Percentiles rank a stretch among this genome's conserved stretches.
Conservation (phyloP, 1,284 basidiomycete species). For the Trichosporon faecale region DNA sequence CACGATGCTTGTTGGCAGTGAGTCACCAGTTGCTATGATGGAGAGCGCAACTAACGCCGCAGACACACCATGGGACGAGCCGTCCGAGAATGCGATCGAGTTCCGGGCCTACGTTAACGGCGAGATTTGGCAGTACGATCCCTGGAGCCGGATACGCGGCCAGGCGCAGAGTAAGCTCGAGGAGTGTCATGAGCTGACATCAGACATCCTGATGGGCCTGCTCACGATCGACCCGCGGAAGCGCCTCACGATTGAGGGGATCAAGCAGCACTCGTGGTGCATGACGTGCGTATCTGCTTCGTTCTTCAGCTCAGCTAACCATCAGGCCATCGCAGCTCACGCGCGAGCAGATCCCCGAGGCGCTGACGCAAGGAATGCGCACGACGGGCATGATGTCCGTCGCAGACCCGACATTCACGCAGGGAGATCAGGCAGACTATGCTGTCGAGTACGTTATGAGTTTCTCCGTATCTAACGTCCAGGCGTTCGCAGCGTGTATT, state of each 20-base stretch:
- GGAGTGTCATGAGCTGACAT: background rate
- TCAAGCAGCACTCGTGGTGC: constrained; percentile 75
- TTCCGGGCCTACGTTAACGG: constrained; percentile 73
- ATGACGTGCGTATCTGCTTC: constrained; percentile 57
- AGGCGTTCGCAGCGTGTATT: constrained; percentile 42
- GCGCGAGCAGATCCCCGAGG: constrained; percentile 63
- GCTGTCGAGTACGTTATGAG: constrained; percentile 31
- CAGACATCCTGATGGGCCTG: constrained; percentile 70
- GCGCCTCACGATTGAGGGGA: constrained; percentile 68
- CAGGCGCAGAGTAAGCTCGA: constrained; percentile 61
- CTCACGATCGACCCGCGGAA: constrained; percentile 68
- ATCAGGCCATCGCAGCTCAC: constrained; percentile 57
- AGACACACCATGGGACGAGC: constrained; percentile 99
- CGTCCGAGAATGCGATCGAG: constrained; percentile 69
- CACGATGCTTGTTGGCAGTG: constrained; percentile 86
- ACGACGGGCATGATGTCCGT: constrained; percentile 64
- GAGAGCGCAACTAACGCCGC: constrained; percentile 4
- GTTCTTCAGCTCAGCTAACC: background rate
- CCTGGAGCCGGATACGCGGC: constrained; percentile 72
- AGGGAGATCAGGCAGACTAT: constrained; percentile 38
- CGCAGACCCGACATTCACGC: constrained; percentile 58
- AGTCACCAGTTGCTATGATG: constrained; percentile 44
- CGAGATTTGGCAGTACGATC: constrained; percentile 69
- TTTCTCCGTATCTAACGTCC: background rate
- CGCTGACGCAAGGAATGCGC: constrained; percentile 65